phyloP scores from a whole-genome alignment of 176 grass and related monocot genomes.

The Echinochloa phyllopogon region DNA sequence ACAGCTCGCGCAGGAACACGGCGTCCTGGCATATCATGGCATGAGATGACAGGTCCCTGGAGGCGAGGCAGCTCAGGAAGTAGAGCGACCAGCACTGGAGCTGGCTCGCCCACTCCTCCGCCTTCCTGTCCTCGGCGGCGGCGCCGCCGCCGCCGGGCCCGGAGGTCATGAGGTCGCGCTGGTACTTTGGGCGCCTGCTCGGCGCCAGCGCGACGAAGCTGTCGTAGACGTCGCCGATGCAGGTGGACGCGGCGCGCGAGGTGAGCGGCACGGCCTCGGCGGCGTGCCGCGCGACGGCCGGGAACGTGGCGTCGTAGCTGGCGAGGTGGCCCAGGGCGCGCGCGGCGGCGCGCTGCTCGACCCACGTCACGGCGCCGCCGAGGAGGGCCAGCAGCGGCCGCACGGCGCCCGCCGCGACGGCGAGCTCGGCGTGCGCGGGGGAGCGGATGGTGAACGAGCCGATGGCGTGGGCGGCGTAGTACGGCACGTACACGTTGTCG shows the following conservation, averaged over 20 bases:
- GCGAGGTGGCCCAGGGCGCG: constrained; percentile 88
- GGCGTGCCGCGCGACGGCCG: constrained; percentile 54
- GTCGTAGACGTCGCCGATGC: constrained; percentile 60
- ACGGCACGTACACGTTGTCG: constrained; percentile 73
- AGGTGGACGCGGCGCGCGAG: constrained; percentile 54
- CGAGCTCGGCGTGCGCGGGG: constrained; percentile 64
- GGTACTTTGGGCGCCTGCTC: constrained; percentile 65
- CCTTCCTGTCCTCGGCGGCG: constrained; percentile 76
- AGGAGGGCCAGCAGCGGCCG: constrained; percentile 60
- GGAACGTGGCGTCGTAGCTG: constrained; percentile 86
- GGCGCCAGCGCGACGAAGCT: constrained; percentile 52
- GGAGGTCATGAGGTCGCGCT: constrained; percentile 65
- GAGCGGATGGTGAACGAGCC: constrained; percentile 88
- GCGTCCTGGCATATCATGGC: constrained; percentile 58
- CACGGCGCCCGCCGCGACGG: constrained; percentile 67
- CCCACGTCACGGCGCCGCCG: constrained; percentile 77
- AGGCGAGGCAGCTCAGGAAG: constrained; percentile 84
- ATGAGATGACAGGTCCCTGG: constrained; percentile 64
- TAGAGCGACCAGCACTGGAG: constrained; percentile 99
- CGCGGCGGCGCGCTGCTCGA: constrained; percentile 78
- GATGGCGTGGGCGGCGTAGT: constrained; percentile 84
- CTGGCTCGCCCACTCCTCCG: constrained; percentile 97
- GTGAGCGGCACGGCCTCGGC: constrained; percentile 71
- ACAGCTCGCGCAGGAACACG: constrained; percentile 68
- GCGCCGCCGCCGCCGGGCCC: constrained; percentile 48